phyloP scores from a whole-genome alignment of 2,329 filamentous ascomycete species.

The Colletotrichum sp. region DNA sequence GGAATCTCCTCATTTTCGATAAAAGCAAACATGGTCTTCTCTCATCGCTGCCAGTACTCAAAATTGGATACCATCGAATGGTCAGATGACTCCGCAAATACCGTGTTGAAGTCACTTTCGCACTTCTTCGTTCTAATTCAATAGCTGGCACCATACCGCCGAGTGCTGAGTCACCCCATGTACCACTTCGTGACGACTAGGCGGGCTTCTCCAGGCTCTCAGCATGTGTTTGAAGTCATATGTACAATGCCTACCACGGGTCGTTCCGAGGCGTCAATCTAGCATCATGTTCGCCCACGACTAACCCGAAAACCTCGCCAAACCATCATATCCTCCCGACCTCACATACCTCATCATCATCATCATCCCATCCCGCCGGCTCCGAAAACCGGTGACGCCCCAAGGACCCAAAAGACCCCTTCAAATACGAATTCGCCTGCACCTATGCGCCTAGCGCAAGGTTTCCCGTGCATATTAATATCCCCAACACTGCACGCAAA shows the following conservation, averaged over 20 bases:
- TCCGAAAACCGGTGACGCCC: neutral
- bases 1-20: neutral
- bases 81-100: neutral
- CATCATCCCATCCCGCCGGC: neutral
- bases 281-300: neutral
- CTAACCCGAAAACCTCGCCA: neutral
- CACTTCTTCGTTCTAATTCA: neutral
- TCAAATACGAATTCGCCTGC: neutral
- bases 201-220: neutral
- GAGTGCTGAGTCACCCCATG: neutral
- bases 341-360: neutral
- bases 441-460: neutral
- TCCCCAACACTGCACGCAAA: neutral
- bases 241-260: neutral
- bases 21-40: neutral
- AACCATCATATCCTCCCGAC: neutral
- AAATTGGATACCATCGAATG: neutral
- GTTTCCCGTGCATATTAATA: neutral
- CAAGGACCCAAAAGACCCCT: neutral
- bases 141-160: neutral
- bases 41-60: neutral
- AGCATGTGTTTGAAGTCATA: neutral
- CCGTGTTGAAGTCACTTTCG: neutral
- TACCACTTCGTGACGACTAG: no score
- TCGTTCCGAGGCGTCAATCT: neutral